Conservation (phyloP, 257 asterid species). For the Ajuga chamaepitys region DNA sequence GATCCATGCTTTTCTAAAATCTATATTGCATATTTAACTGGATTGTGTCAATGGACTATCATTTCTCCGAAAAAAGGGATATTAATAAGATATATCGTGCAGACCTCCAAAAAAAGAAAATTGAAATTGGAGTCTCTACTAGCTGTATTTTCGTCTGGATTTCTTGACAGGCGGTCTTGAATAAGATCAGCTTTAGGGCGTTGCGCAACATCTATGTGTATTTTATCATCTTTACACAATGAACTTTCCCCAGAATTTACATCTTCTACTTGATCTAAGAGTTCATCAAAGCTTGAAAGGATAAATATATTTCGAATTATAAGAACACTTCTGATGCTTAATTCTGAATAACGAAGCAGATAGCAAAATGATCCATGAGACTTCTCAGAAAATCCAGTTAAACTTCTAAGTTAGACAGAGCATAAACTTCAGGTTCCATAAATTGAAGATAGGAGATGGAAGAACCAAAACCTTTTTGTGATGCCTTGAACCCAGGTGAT, state of each 20-base stretch:
- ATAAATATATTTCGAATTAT: background rate
- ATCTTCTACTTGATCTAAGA: constrained; percentile 91
- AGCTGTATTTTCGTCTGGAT: constrained; percentile 24
- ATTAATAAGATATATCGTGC: constrained; percentile 9
- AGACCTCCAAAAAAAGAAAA: constrained; percentile 92
- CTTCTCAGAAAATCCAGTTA: constrained; percentile 4
- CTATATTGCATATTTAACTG: constrained; percentile 26
- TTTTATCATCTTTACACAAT: constrained; percentile 22
- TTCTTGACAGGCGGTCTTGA: constrained; percentile 16
- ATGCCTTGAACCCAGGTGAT: constrained; percentile 56
- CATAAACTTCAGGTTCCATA: background rate
- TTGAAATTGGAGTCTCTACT: constrained; percentile 24
- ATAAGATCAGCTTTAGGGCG: constrained; percentile 29
- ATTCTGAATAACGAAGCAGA: background rate
- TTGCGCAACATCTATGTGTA: constrained; percentile 29
- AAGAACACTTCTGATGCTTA: constrained; percentile 8
- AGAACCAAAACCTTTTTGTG: constrained; percentile 70
- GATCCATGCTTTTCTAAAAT: constrained; percentile 60
- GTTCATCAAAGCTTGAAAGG: constrained; percentile 80
- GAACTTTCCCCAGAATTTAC: constrained; percentile 67
- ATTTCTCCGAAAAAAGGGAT: constrained; percentile 11
- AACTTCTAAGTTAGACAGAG: constrained; percentile 5
- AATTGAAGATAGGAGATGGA: constrained; percentile 16
- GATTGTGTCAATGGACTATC: background rate
- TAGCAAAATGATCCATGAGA: background rate